These are phyloP conservation scores for Aspergillus texensis DNA, from an alignment of 2,329 filamentous ascomycete genomes.

Conservation along the genomic window DNA sequence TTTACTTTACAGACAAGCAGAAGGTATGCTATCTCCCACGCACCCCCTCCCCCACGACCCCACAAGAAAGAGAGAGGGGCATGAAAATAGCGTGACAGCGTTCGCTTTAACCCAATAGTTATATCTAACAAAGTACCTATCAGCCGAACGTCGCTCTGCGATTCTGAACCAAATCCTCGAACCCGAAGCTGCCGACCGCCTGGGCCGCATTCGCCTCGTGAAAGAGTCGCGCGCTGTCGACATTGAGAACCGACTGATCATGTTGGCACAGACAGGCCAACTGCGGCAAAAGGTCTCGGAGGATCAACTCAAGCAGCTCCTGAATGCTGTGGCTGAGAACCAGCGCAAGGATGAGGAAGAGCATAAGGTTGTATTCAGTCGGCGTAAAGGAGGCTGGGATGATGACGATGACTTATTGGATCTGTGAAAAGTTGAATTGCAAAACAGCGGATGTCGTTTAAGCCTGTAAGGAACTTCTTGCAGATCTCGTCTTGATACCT, in stretches of 20 bases:
- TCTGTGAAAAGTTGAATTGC: conserved; percentile 30
- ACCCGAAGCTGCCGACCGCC: conserved; percentile 87
- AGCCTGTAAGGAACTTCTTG: not conserved
- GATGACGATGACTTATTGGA: conserved; percentile 63
- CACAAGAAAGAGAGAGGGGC: not conserved
- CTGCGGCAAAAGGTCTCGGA: conserved; percentile 86
- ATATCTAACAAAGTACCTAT: not conserved
- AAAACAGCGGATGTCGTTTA: conserved; percentile 7
- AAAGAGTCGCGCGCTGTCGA: conserved; percentile 89
- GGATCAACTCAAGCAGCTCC: conserved; percentile 86
- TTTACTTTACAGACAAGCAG: conserved; percentile 31
- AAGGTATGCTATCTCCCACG: conserved; percentile 28
- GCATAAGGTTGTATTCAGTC: conserved; percentile 82
- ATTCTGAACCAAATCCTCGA: conserved; percentile 92
- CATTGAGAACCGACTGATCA: conserved; percentile 90
- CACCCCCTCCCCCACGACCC: no score
- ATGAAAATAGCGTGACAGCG: not conserved
- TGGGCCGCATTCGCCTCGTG: conserved; percentile 92
- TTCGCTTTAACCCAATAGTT: not conserved
- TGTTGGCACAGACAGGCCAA: conserved; percentile 85
- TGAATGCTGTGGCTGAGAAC: conserved; percentile 81
- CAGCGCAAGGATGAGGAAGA: conserved; percentile 60
- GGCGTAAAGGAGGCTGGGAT: conserved; percentile 82
- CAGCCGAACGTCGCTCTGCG: conserved; percentile 38
- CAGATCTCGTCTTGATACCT: not conserved